Evolutionary conservation across 108 stramenopile species (phyloP).

Genomic region (Parmales sp.): DNA sequence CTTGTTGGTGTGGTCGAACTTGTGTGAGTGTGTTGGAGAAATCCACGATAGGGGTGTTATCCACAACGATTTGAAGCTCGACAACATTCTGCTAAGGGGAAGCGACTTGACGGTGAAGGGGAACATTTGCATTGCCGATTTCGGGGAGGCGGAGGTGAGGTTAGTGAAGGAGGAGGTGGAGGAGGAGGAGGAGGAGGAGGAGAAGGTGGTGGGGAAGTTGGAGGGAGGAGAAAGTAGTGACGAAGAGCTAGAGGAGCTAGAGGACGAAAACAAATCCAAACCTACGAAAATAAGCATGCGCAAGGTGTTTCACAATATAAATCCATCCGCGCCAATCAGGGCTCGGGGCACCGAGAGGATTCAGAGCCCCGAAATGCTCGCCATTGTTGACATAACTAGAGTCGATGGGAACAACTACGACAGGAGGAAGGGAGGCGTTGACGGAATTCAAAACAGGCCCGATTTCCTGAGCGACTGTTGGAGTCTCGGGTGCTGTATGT

Average conservation of each 20-base stretch:
- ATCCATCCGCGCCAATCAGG: too few relatives aligned
- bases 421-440: too few relatives aligned
- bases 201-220: too few relatives aligned
- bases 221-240: too few relatives aligned
- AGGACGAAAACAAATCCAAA: too few relatives aligned
- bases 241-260: too few relatives aligned
- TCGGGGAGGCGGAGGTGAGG: background rate
- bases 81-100: background rate
- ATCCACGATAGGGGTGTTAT: too few relatives aligned
- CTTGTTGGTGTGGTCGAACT: too few relatives aligned
- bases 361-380: background rate
- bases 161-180: background rate
- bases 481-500: background rate
- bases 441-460: background rate
- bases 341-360: constrained; percentile 5
- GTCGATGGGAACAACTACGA: background rate
- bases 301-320: too few relatives aligned
- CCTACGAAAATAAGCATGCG: too few relatives aligned
- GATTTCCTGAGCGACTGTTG: background rate
- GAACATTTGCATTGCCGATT: background rate
- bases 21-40: too few relatives aligned
- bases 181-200: too few relatives aligned
- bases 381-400: background rate
- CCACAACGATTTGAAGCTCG: constrained; percentile 8
- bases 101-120: background rate